phyloP scores from a whole-genome alignment of 352 stramenopile species.

The Globisporangium rhizosaccharum region DNA sequence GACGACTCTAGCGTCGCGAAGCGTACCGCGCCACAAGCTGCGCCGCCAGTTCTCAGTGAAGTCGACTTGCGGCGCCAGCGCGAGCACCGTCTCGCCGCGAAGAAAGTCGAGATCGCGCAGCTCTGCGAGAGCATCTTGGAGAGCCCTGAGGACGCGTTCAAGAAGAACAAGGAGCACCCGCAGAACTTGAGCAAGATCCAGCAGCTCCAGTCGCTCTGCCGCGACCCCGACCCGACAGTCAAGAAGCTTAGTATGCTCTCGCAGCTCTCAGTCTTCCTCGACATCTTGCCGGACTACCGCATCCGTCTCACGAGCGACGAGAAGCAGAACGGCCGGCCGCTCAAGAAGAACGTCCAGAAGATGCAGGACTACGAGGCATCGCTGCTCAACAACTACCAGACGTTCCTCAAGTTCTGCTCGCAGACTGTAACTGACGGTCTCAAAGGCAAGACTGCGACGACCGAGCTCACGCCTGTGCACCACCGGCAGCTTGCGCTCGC shows the following conservation, averaged over 20 bases:
- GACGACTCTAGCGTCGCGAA: slow-evolving; percentile 17
- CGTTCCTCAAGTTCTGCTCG: slow-evolving; percentile 74
- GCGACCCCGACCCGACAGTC: slow-evolving; percentile 69
- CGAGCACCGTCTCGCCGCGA: slow-evolving; percentile 55
- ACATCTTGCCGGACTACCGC: slow-evolving; percentile 94
- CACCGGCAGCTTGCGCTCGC: slow-evolving; percentile 47
- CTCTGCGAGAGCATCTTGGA: slow-evolving; percentile 88
- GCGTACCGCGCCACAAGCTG: not conserved
- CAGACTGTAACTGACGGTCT: slow-evolving; percentile 54
- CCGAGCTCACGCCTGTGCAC: slow-evolving; percentile 28
- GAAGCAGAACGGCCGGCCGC: slow-evolving; percentile 66
- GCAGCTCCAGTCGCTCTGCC: slow-evolving; percentile 63
- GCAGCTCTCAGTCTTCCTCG: slow-evolving; percentile 92
- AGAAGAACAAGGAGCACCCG: slow-evolving; percentile 83
- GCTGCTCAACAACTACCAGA: slow-evolving; percentile 80
- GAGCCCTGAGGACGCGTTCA: slow-evolving; percentile 80
- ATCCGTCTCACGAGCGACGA: slow-evolving; percentile 89
- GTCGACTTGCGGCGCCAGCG: slow-evolving; percentile 69
- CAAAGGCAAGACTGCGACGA: slow-evolving; percentile 44
- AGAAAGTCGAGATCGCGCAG: slow-evolving; percentile 87
- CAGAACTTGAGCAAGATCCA: slow-evolving; percentile 76
- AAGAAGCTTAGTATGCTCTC: slow-evolving; percentile 90
- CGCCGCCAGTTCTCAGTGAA: slow-evolving; percentile 19
- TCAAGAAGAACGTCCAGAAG: slow-evolving; percentile 86
- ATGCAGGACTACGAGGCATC: slow-evolving; percentile 79